These are phyloP conservation scores for Sporothrix schenckii DNA, from an alignment of 2,329 filamentous ascomycete genomes.

Conservation along the genomic window DNA sequence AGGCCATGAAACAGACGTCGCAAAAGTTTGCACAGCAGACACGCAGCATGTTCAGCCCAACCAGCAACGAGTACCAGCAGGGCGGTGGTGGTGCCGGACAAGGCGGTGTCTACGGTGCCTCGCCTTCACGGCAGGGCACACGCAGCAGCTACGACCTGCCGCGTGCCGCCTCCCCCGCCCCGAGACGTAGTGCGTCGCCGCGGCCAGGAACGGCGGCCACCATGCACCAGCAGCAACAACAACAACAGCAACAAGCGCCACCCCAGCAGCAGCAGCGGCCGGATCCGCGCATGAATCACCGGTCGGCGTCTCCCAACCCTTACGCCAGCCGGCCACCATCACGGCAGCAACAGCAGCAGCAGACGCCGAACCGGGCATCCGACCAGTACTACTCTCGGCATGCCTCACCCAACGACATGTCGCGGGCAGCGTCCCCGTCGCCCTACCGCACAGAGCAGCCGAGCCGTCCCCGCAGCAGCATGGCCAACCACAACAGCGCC, in stretches of 20 bases:
- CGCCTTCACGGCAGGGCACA: constrained; percentile 60
- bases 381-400: constrained; percentile 57
- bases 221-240: constrained; percentile 29
- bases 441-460: constrained; percentile 51
- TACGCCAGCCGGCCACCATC: constrained; percentile 53
- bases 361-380: constrained; percentile 50
- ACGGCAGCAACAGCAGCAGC: constrained; percentile 42
- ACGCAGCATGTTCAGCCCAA: constrained; percentile 69
- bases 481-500: constrained; percentile 45
- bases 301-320: constrained; percentile 58
- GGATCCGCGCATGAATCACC: constrained; percentile 45
- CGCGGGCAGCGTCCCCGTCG: constrained; percentile 51
- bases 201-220: constrained; percentile 56
- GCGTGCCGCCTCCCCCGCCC: constrained; percentile 67
- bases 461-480: constrained; percentile 55
- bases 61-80: constrained; percentile 33
- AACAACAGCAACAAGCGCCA: constrained; percentile 34
- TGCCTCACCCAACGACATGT: constrained; percentile 54
- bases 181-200: constrained; percentile 65
- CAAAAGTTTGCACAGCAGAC: constrained; percentile 85
- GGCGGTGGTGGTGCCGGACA: constrained; percentile 31
- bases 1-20: constrained; percentile 93
- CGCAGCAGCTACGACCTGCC: constrained; percentile 60
- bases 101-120: constrained; percentile 34
- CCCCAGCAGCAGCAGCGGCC: constrained; percentile 34